Base-by-base conservation (phyloP, 257 asterid genomes). In the Solanum bulbocastanum region DNA sequence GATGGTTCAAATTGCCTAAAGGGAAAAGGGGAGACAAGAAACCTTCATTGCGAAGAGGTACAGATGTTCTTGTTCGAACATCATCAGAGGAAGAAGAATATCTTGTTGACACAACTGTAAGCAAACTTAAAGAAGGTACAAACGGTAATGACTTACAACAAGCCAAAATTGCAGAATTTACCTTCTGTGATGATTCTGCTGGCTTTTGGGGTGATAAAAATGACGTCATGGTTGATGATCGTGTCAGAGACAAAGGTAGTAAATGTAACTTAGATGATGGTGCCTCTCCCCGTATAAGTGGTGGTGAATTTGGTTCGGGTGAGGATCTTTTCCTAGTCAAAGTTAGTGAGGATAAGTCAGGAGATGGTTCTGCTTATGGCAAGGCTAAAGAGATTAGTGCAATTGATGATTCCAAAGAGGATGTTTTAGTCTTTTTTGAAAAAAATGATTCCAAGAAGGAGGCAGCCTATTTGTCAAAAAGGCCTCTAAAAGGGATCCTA, bases 401-500 rank as follows among this genome's bases (percentile, higher is more conserved):
- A 81, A 30, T 30, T 46, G 69, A 81, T 49, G 42, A 46, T 30
- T 49, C 15, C 42, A 46, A 81, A 8, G 68, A 44, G 68, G 85
- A 87, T 87, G 36, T 87, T 75, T 14, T 68, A 15, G 82, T 1
- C 23, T 14, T 32, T 46, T 44, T 30, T 7, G 8, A 37, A 42
- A 60, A 15, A 22, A 68, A 27, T 40, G 74, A 32, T 46, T 30
- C 68, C 27, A 81, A 46, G 58, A 78, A 42, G 40, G 66, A 44
- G 66, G 85, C 85, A 81, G 85, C 85, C 40, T 81, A 81, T 46
- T 81, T 81, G 39, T 44, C 10, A 14, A 90, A 89, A 83, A 86
- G 10, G 87, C 96, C 93, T 6, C 32, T 95, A 42, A 95, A 93
- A 90, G 98, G 98, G 33, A 96, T 95, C 88, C 83, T 95, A 62